Percentiles rank a stretch among this genome's conserved stretches.
Evolutionary conservation across 192 early-diverging fungal species (phyloP).

Genomic region (Umbelopsis sp.): DNA sequence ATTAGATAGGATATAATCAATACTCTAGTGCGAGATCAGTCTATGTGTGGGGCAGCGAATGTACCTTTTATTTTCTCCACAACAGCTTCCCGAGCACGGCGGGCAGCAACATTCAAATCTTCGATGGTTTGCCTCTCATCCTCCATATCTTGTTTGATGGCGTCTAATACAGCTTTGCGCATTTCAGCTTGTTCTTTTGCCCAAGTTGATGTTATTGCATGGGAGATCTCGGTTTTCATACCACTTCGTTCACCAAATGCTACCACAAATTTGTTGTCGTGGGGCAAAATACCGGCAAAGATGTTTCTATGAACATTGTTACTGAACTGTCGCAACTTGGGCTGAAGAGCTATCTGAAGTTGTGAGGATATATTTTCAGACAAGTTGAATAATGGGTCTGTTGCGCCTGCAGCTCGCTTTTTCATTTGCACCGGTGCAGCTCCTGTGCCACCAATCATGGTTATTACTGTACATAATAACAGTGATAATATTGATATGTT

Average conservation of each 20-base stretch:
- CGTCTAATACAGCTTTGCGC: neutral
- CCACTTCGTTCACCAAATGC: neutral
- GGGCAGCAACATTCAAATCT: neutral
- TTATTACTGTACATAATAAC: neutral
- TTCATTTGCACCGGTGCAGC: neutral
- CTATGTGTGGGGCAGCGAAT: neutral
- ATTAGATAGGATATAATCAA: neutral
- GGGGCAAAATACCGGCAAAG: neutral
- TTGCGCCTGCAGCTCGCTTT: neutral
- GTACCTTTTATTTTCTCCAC: slow-evolving; percentile 13
- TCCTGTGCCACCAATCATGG: neutral
- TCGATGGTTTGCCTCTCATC: neutral
- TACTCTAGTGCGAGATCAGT: no score
- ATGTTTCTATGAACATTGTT: slow-evolving; percentile 7
- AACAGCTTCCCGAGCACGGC: slow-evolving; percentile 6
- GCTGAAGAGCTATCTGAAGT: slow-evolving; percentile 2
- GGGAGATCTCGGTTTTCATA: neutral
- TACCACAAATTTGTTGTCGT: slow-evolving; percentile 8
- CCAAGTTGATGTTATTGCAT: neutral
- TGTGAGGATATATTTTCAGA: slow-evolving; percentile 12
- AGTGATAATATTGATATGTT: neutral
- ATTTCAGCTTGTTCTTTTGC: neutral
- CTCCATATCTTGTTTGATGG: neutral
- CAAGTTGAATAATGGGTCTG: neutral
- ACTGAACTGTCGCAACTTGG: neutral